phyloP scores from a whole-genome alignment of 1,139 yeast genomes.

The Candida mesenterica region DNA sequence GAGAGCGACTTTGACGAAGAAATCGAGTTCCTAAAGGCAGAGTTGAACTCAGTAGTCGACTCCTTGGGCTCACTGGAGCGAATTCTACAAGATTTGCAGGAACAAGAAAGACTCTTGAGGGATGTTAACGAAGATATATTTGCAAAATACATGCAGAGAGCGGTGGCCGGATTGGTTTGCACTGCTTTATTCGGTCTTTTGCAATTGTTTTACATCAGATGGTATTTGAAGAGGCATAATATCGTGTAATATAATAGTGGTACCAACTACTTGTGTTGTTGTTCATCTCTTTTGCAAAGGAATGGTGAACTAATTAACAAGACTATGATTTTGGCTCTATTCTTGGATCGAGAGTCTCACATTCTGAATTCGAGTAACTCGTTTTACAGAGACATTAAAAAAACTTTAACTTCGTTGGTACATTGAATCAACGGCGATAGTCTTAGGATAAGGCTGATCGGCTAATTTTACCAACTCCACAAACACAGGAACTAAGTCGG shows the following conservation, averaged over 20 bases:
- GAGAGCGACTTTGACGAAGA: conserved; percentile 35
- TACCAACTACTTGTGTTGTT: too few species aligned
- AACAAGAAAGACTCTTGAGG: conserved; percentile 36
- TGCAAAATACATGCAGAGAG: conserved; percentile 30
- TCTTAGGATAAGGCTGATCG: too few species aligned
- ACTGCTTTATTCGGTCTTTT: conserved; percentile 30
- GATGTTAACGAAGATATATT: conserved; percentile 42
- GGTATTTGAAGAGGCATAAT: conserved; percentile 28
- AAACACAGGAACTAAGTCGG: too few species aligned
- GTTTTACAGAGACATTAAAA: too few species aligned
- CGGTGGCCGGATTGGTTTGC: conserved; percentile 26
- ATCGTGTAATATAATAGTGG: conserved; percentile 15
- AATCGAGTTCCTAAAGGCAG: conserved; percentile 28
- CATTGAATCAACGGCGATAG: too few species aligned
- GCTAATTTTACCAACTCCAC: too few species aligned
- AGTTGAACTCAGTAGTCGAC: conserved; percentile 31
- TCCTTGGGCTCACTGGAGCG: conserved; percentile 28
- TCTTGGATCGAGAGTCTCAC: too few species aligned
- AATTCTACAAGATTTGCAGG: conserved; percentile 28
- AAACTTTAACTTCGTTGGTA: too few species aligned
- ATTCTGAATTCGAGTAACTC: too few species aligned
- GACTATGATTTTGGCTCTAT: too few species aligned
- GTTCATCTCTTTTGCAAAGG: too few species aligned
- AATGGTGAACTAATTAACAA: too few species aligned
- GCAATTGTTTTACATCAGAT: conserved; percentile 31